These are phyloP conservation scores for Plasmopara viticola DNA, from an alignment of 352 stramenopile genomes.

Conservation along the genomic window DNA sequence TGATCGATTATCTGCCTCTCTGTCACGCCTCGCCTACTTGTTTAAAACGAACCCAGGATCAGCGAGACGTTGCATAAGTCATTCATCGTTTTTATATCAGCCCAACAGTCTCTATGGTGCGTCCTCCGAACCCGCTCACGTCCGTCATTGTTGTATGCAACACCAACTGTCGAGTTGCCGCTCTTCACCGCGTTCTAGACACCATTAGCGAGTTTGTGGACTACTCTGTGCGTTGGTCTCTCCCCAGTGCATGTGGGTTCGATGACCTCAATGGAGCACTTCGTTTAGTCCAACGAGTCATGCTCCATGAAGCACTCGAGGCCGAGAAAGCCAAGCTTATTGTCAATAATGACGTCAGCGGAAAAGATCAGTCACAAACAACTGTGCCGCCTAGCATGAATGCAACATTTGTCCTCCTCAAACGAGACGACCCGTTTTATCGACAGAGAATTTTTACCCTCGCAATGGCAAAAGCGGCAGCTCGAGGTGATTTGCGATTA, in stretches of 20 bases:
- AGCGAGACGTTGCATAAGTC: slow-evolving; percentile 10
- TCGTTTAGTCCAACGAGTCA: slow-evolving; percentile 20
- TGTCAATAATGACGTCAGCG: slow-evolving; percentile 5
- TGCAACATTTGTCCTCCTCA: slow-evolving; percentile 8
- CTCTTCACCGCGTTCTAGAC: slow-evolving; percentile 21
- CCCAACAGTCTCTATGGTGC: slow-evolving; percentile 16
- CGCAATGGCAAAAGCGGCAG: slow-evolving; percentile 22
- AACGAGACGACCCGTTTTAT: slow-evolving; percentile 21
- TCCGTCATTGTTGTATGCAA: slow-evolving; percentile 19
- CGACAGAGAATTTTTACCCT: slow-evolving; percentile 24
- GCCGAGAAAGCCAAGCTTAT: slow-evolving; percentile 17
- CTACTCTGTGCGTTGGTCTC: slow-evolving; percentile 23
- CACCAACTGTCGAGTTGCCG: slow-evolving; percentile 15
- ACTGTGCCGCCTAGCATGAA: slow-evolving; percentile 7
- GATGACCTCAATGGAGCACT: slow-evolving; percentile 15
- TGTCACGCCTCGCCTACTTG: slow-evolving; percentile 12
- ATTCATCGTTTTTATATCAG: slow-evolving; percentile 15
- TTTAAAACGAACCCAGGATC: slow-evolving; percentile 15
- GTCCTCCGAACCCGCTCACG: slow-evolving; percentile 17
- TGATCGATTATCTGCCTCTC: slow-evolving; percentile 26
- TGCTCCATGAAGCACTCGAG: slow-evolving; percentile 12
- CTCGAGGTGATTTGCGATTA: slow-evolving; percentile 22
- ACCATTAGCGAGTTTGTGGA: slow-evolving; percentile 33
- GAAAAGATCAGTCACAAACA: slow-evolving; percentile 10
- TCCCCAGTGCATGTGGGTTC: slow-evolving; percentile 24